These are phyloP conservation scores for Bipolaris victoriae DNA, from an alignment of 2,329 filamentous ascomycete species.

Conservation along the genomic window DNA sequence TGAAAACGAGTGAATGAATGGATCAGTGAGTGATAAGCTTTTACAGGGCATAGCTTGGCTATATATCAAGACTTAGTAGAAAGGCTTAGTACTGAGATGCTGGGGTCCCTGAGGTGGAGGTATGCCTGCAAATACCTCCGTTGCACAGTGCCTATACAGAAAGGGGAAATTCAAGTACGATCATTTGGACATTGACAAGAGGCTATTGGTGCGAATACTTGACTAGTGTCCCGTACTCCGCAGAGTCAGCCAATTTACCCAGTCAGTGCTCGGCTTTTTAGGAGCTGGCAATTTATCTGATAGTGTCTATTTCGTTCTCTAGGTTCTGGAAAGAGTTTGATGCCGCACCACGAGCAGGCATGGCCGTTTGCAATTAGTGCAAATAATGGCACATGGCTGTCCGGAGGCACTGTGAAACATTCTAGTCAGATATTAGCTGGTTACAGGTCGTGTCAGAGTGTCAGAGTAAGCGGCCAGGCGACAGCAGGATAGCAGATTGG, in stretches of 20 bases:
- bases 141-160: background rate
- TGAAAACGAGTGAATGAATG: background rate
- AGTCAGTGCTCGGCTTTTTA: conserved; percentile 8
- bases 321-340: background rate
- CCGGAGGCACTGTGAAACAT: background rate
- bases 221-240: background rate
- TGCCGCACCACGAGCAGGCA: background rate
- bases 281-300: conserved; percentile 5
- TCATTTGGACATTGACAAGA: background rate
- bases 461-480: background rate
- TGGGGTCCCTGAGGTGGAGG: conserved; percentile 1
- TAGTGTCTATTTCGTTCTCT: background rate
- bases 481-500: background rate
- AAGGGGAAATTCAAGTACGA: background rate
- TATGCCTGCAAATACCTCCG: background rate
- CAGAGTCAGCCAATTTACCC: background rate
- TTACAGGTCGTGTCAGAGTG: background rate
- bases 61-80: conserved; percentile 18
- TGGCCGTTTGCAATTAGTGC: background rate
- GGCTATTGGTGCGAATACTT: conserved; percentile 12
- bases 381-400: background rate
- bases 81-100: conserved; percentile 19
- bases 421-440: background rate
- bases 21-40: conserved; percentile 2
- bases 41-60: background rate